Conservation (phyloP, 305 asterid genomes). For the Withania somnifera region DNA sequence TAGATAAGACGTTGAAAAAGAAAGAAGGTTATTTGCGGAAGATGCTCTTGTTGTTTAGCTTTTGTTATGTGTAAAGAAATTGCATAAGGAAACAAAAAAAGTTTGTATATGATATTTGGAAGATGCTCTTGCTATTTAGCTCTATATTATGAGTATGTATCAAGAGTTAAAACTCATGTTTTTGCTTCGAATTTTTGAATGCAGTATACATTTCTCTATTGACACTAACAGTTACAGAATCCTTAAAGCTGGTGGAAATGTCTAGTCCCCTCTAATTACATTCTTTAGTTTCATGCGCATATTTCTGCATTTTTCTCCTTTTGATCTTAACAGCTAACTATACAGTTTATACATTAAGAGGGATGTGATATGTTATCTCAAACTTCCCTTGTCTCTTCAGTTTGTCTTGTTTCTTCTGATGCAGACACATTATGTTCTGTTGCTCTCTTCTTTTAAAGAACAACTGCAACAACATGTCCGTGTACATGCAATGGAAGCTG, state of each 20-base stretch:
- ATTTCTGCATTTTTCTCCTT: neutral
- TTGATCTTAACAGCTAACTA: neutral
- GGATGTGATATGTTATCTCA: neutral
- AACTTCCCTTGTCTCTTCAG: neutral
- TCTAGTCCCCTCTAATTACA: neutral
- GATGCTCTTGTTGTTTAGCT: neutral
- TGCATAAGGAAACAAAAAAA: neutral
- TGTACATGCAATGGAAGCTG: conserved; percentile 99
- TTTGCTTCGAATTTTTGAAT: neutral
- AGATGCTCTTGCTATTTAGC: neutral
- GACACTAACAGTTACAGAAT: neutral
- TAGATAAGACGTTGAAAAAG: neutral
- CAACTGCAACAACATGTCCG: conserved; percentile 97
- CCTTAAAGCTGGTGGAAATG: neutral
- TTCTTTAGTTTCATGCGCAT: neutral
- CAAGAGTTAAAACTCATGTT: neutral
- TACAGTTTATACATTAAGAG: neutral
- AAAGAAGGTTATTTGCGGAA: neutral
- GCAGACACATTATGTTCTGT: conserved; percentile 78
- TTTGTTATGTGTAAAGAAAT: neutral
- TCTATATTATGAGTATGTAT: neutral
- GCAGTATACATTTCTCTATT: neutral
- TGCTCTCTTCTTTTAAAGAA: conserved; percentile 93
- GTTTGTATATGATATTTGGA: neutral
- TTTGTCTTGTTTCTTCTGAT: conserved; percentile 5